These are phyloP conservation scores for Tolypocladium endophyticum DNA, from an alignment of 2,329 filamentous ascomycete species.

Conservation along the genomic window DNA sequence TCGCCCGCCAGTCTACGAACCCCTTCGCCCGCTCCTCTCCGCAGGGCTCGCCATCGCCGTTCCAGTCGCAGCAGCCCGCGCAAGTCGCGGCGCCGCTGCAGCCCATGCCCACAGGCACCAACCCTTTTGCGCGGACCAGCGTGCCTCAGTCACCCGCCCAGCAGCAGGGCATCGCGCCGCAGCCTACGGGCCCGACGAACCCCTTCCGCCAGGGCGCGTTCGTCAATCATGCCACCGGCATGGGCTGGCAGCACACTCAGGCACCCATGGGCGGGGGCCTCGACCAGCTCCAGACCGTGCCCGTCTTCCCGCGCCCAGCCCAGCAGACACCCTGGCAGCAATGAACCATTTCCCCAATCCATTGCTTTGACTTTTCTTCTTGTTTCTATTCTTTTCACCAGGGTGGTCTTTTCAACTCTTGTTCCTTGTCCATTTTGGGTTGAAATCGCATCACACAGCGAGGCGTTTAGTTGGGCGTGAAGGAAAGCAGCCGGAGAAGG, in stretches of 20 bases:
- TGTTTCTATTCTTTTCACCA: conserved; percentile 8
- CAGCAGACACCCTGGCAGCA: conserved; percentile 53
- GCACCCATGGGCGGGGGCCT: conserved; percentile 72
- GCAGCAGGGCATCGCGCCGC: conserved; percentile 50
- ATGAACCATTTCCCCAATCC: conserved; percentile 11
- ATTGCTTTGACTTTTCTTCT: conserved; percentile 7
- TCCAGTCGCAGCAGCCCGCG: conserved; percentile 10
- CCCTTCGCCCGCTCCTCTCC: conserved; percentile 66
- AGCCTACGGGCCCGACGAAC: conserved; percentile 82
- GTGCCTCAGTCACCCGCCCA: conserved; percentile 16
- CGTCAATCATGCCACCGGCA: conserved; percentile 77
- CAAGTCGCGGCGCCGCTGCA: conserved; percentile 26
- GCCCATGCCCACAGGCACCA: conserved; percentile 44
- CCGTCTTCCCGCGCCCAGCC: conserved; percentile 75
- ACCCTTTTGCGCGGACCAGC: conserved; percentile 44
- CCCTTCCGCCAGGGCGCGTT: conserved; percentile 89
- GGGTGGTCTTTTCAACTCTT: neutral
- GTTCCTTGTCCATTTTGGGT: neutral
- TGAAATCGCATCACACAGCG: neutral
- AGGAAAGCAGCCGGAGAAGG: neutral
- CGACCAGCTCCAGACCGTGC: conserved; percentile 68
- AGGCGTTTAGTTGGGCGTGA: conserved; percentile 1
- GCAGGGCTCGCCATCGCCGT: conserved; percentile 21
- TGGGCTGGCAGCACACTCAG: conserved; percentile 76
- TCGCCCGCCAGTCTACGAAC: conserved; percentile 63